Percentiles rank a stretch among this genome's conserved stretches.
Conservation (phyloP, 192 early-diverging fungal species). For the Dissophora globulifera region DNA sequence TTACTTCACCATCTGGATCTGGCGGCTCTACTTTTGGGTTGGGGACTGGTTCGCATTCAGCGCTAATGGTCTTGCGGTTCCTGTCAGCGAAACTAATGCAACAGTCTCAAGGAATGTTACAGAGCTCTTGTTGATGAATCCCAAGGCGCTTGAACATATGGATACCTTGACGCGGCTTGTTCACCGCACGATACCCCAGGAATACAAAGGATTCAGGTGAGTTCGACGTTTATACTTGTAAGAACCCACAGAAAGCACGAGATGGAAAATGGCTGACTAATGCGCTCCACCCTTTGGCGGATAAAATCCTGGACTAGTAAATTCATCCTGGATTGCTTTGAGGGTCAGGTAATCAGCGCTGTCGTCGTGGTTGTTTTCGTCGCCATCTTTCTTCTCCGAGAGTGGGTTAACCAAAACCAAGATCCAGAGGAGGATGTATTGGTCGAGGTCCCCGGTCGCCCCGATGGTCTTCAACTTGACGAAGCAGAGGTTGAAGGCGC, state of each 20-base stretch:
- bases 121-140: background rate
- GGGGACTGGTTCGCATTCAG: constrained; percentile 65
- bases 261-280: too few relatives aligned
- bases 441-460: constrained; percentile 5
- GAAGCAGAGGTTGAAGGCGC: constrained; percentile 12
- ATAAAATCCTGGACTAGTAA: constrained; percentile 19
- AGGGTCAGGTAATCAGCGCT: constrained; percentile 86
- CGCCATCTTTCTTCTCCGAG: constrained; percentile 84
- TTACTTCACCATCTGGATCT: constrained; percentile 83
- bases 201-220: constrained; percentile 42
- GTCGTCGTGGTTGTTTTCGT: constrained; percentile 82
- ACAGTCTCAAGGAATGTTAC: constrained; percentile 9
- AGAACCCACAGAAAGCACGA: too few relatives aligned
- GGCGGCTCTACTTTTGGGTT: constrained; percentile 87
- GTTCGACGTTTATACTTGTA: background rate
- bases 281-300: background rate
- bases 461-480: constrained; percentile 11
- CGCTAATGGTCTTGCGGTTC: constrained; percentile 39
- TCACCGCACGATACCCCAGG: constrained; percentile 22
- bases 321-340: constrained; percentile 76
- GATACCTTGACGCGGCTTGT: constrained; percentile 31
- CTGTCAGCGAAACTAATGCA: constrained; percentile 4
- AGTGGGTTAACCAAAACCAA: constrained; percentile 85
- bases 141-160: constrained; percentile 24
- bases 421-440: constrained; percentile 31